These are phyloP conservation scores for Tulasnella sp. DNA, from an alignment of 768 basidiomycete species.

Conservation along the genomic window DNA sequence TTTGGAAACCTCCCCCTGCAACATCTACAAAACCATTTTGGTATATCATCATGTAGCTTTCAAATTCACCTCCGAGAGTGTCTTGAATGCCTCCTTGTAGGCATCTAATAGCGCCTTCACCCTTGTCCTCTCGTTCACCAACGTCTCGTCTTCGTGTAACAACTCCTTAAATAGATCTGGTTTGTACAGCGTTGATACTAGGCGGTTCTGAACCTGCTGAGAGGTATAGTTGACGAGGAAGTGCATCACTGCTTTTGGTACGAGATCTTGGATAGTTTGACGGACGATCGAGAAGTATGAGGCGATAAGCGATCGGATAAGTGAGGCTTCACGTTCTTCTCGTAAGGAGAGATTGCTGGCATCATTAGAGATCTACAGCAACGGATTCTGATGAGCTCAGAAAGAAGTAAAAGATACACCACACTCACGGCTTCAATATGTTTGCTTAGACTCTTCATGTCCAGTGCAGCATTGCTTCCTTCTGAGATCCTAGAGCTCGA, in stretches of 20 bases:
- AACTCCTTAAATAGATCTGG: constrained; percentile 79
- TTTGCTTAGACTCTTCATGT: constrained; percentile 97
- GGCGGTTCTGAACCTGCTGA: constrained; percentile 88
- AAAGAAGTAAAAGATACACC: not conserved
- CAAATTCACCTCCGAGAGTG: constrained; percentile 65
- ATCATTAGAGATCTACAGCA: constrained; percentile 36
- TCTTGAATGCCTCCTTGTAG: constrained; percentile 89
- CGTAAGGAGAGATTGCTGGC: constrained; percentile 59
- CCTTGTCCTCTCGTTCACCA: constrained; percentile 84
- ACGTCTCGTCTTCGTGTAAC: constrained; percentile 87
- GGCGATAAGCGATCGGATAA: constrained; percentile 88
- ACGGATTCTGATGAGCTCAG: constrained; percentile 1
- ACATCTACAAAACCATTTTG: no score
- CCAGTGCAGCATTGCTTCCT: constrained; percentile 73
- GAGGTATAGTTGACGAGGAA: constrained; percentile 93
- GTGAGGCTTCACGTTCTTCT: constrained; percentile 92
- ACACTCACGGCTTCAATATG: constrained; percentile 92
- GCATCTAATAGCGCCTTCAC: constrained; percentile 92
- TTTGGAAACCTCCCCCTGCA: no score
- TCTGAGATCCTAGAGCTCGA: constrained; percentile 49
- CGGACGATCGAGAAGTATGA: constrained; percentile 95
- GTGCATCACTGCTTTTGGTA: constrained; percentile 99
- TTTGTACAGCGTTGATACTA: constrained; percentile 91
- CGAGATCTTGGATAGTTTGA: constrained; percentile 90
- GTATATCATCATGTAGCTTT: constrained; percentile 30